Evolutionary conservation across 805 yeast genomes (phyloP).

Genomic region (Yarrowia divulgata): DNA sequence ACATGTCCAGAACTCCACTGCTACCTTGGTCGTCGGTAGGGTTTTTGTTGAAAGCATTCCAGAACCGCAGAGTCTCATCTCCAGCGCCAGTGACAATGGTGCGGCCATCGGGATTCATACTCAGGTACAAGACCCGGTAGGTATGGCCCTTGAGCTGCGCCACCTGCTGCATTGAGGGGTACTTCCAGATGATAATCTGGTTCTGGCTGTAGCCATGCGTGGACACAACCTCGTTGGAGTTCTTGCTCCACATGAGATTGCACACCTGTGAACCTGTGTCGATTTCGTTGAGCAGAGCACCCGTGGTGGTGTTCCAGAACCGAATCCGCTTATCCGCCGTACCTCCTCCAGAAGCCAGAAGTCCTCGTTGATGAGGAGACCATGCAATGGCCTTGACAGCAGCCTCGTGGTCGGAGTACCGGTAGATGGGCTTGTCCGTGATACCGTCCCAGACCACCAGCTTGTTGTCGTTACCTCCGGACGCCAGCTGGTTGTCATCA

Average conservation of each 20-base stretch:
- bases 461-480: conserved; percentile 94
- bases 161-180: conserved; percentile 88
- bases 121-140: conserved; percentile 84
- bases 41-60: conserved; percentile 87
- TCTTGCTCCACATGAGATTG: conserved; percentile 90
- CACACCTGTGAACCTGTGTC: conserved; percentile 98
- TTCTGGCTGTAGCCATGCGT: conserved; percentile 94
- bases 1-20: conserved; percentile 33
- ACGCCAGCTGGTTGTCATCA: conserved; percentile 88
- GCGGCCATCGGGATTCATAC: conserved; percentile 94
- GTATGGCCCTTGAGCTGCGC: conserved; percentile 96
- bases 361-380: conserved; percentile 97
- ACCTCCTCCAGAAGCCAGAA: conserved; percentile 95
- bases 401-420: conserved; percentile 83
- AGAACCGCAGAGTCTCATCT: conserved; percentile 92
- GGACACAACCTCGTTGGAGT: conserved; percentile 89
- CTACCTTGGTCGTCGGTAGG: conserved; percentile 34
- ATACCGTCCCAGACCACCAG: conserved; percentile 88
- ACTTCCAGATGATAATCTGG: conserved; percentile 93
- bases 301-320: conserved; percentile 90
- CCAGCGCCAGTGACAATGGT: conserved; percentile 99
- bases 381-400: conserved; percentile 97
- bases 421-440: conserved; percentile 69
- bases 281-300: conserved; percentile 74
- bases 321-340: conserved; percentile 90